Conservation (phyloP, 139 green algal species). For the Trebouxia sp. region DNA sequence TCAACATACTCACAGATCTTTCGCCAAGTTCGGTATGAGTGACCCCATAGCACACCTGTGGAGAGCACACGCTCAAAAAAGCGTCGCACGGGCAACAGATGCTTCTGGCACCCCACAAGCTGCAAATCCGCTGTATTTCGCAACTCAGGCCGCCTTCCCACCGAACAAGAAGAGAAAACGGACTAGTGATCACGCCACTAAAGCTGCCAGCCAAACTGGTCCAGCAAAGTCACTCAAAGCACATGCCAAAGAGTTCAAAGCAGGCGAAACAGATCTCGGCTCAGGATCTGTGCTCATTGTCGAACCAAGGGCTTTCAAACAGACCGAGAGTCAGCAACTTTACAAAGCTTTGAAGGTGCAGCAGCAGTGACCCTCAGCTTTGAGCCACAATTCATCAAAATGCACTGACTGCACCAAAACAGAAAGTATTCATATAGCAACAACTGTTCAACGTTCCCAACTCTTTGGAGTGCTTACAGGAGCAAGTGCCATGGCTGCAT, state of each 20-base stretch:
- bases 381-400: too few species aligned
- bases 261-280: neutral
- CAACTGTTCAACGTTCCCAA: too few species aligned
- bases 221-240: neutral
- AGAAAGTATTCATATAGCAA: too few species aligned
- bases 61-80: too few species aligned
- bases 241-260: neutral
- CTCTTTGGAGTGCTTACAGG: too few species aligned
- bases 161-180: neutral
- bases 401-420: too few species aligned
- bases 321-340: neutral
- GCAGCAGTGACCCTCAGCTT: neutral
- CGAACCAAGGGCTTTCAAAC: neutral
- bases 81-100: too few species aligned
- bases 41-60: neutral
- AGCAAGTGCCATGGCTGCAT: slow-evolving; percentile 47
- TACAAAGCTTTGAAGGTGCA: slow-evolving; percentile 1
- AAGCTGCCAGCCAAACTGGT: neutral
- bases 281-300: slow-evolving; percentile 8
- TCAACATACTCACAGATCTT: too few species aligned
- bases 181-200: neutral
- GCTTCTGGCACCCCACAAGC: too few species aligned
- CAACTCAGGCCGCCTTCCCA: too few species aligned
- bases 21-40: too few species aligned
- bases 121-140: too few species aligned